Evolutionary conservation across 257 asterid genomes (phyloP).

Genomic region (Nicotiana tabacum): DNA sequence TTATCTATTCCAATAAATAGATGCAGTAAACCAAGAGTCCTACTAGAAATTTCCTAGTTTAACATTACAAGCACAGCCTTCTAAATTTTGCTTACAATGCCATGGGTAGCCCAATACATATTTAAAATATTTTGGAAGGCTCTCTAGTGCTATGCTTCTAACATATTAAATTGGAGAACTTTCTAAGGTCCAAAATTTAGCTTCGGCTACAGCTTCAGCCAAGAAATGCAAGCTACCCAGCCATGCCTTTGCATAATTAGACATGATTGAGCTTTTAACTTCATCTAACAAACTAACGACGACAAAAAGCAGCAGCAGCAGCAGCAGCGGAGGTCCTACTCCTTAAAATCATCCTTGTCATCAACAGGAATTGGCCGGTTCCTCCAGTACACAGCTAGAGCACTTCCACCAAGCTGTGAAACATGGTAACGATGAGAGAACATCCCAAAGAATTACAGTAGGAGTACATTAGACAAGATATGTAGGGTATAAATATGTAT

Average conservation of each 20-base stretch:
- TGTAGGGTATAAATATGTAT: not conserved
- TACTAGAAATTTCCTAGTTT: too few relatives aligned
- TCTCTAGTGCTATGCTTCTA: not conserved
- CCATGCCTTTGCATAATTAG: not conserved
- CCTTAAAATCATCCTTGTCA: constrained; percentile 98
- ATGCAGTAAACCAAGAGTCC: too few relatives aligned
- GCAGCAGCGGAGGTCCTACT: constrained; percentile 29
- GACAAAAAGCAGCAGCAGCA: not conserved
- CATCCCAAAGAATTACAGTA: not conserved
- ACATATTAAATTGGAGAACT: not conserved
- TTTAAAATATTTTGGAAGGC: not conserved
- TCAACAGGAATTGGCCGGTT: constrained; percentile 71
- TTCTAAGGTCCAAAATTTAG: constrained; percentile 11
- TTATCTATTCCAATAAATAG: too few relatives aligned
- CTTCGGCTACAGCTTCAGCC: not conserved
- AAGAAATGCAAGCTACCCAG: not conserved
- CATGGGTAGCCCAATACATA: not conserved
- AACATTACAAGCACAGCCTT: not conserved
- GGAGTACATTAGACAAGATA: not conserved
- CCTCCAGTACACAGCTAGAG: constrained; percentile 92
- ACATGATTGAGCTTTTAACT: not conserved
- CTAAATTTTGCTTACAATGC: not conserved
- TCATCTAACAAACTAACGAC: not conserved
- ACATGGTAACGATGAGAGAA: not conserved
- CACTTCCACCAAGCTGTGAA: constrained; percentile 92